Base-by-base conservation (phyloP, 1,284 basidiomycete species). In the Sanghuangporus weigelae region DNA sequence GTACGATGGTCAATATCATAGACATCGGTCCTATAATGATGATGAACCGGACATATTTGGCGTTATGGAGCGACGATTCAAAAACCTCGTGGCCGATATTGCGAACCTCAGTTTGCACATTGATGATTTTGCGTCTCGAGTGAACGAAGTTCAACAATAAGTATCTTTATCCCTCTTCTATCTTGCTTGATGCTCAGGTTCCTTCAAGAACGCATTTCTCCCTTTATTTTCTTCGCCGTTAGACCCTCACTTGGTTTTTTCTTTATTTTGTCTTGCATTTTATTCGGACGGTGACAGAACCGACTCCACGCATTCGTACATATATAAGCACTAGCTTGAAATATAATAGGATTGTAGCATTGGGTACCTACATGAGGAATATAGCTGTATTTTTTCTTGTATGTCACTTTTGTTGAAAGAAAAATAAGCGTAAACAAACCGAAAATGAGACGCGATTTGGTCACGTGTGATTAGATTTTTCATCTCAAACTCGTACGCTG, bases 31-130 rank as follows among this genome's bases (percentile, higher is more conserved):
- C 26, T 31, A 31, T 12, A 14, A 54, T 19, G 38, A 54, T 23
- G 31, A 42, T 12, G 36, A 19, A 12, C 23, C 38, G 1, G 57
- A 44, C 7, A 21, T 39, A 35, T 53, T 63, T 31, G 67, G 61
- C 5, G 59, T 58, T 19, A 66, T 67, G 64, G 54, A 63, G 16
- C 54, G 56, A 49, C 59, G 67, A 46, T 67, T 73, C 65, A 63
- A 57, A 12, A 63, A 60, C 23, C 68, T 76, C 3, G 66, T 75
- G 70, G 65, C 66, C 38, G 72, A 75, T 50, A 72, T 75, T 31
- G 67, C 67, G 11, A 65, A 70, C 12, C 68, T 75, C 10, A 71
- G 72, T 50, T 66, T 60, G 7, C 69, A 72, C 14, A 51, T 76
- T 40, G 69, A 67, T 31, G 66, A 36, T 19, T 50, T 63, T 26